These are phyloP conservation scores for Solanum etuberosum DNA, from an alignment of 257 asterid species.

Conservation along the genomic window DNA sequence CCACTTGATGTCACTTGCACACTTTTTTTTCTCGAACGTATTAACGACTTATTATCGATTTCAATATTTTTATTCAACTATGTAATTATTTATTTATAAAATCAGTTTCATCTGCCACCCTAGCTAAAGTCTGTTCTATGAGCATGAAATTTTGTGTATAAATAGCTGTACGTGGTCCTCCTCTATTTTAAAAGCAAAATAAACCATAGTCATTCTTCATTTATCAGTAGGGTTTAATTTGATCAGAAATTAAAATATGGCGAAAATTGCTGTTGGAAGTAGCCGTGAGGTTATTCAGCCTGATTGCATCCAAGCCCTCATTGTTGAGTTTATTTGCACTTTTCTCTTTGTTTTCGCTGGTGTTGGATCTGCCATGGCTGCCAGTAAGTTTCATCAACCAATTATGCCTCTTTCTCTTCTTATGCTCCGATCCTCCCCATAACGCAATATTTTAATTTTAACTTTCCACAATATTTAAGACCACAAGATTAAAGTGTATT, in stretches of 20 bases:
- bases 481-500: too few species aligned
- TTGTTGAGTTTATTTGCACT: conserved; percentile 74
- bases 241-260: conserved; percentile 27
- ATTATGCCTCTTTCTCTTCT: not conserved
- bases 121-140: not conserved
- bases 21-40: too few species aligned
- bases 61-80: not conserved
- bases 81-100: not conserved
- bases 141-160: not conserved
- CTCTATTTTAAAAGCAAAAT: not conserved
- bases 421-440: not conserved
- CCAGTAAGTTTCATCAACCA: conserved; percentile 25
- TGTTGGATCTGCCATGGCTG: conserved; percentile 89
- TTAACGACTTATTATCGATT: not conserved
- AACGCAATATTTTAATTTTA: too few species aligned
- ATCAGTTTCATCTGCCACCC: not conserved
- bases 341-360: conserved; percentile 80
- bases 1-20: not conserved
- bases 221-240: not conserved
- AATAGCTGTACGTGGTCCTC: not conserved
- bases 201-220: not conserved
- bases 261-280: conserved; percentile 60
- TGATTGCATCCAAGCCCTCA: conserved; percentile 74
- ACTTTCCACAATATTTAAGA: too few species aligned
- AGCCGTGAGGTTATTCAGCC: conserved; percentile 48